Evolutionary conservation across 208 protist species (phyloP).

Genomic region (Jaenimonas drosophilae): DNA sequence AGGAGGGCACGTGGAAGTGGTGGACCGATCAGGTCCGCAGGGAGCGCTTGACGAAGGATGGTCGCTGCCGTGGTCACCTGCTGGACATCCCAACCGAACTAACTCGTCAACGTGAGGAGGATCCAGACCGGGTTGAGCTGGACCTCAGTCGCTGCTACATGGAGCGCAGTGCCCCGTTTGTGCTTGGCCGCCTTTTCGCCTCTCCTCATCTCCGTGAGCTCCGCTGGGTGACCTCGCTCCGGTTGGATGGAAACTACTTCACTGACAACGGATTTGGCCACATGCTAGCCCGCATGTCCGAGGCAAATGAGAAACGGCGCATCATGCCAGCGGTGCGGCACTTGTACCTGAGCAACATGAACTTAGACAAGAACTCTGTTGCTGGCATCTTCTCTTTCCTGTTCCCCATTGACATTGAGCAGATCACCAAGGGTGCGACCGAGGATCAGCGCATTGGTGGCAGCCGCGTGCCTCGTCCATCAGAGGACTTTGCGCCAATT

Average conservation of each 20-base stretch:
- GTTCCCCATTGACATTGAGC: constrained; percentile 46
- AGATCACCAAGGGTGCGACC: constrained; percentile 1
- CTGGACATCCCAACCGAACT: constrained; percentile 54
- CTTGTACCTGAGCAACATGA: constrained; percentile 81
- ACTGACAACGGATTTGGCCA: constrained; percentile 59
- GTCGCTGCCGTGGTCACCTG: constrained; percentile 30
- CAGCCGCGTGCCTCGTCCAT: constrained; percentile 10
- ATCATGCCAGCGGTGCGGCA: constrained; percentile 54
- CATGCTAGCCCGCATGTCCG: constrained; percentile 54
- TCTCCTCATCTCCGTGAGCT: constrained; percentile 43
- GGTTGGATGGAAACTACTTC: constrained; percentile 79
- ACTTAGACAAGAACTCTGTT: constrained; percentile 42
- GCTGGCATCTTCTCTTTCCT: constrained; percentile 53
- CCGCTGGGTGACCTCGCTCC: constrained; percentile 60
- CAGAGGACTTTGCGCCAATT: constrained; percentile 22
- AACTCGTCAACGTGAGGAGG: constrained; percentile 35
- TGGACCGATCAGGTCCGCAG: constrained; percentile 61
- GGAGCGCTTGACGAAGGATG: constrained; percentile 54
- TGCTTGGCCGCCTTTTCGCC: constrained; percentile 46
- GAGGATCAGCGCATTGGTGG: constrained; percentile 6
- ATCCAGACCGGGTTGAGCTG: constrained; percentile 47
- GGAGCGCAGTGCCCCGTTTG: constrained; percentile 64
- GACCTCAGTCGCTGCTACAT: constrained; percentile 72
- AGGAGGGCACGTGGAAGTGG: constrained; percentile 54
- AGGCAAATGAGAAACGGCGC: constrained; percentile 27